Conservation (phyloP, 805 yeast genomes). For the Lipomyces lipofer region DNA sequence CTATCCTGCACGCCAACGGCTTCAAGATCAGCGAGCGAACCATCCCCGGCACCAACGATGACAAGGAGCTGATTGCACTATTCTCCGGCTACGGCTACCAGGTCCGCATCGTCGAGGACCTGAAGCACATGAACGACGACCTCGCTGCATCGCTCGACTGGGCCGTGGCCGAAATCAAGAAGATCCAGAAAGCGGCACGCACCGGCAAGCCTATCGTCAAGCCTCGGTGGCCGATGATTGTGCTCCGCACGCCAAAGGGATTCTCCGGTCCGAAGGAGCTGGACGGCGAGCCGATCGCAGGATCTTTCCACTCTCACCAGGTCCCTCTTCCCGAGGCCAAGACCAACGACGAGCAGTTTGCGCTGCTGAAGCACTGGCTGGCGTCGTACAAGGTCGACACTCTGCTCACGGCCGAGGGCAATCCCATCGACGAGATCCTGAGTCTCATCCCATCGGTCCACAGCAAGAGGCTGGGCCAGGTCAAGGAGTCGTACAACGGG, state of each 20-base stretch:
- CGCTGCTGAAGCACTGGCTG: constrained; percentile 28
- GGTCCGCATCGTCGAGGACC: constrained; percentile 28
- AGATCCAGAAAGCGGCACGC: constrained; percentile 30
- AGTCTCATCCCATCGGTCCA: constrained; percentile 20
- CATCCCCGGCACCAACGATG: constrained; percentile 30
- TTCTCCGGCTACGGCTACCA: constrained; percentile 32
- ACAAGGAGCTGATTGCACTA: constrained; percentile 29
- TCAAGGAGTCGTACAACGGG: constrained; percentile 28
- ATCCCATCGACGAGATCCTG: constrained; percentile 24
- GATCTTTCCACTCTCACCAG: constrained; percentile 33
- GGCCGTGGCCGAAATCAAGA: constrained; percentile 25
- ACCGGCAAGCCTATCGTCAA: constrained; percentile 25
- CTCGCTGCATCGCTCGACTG: constrained; percentile 31
- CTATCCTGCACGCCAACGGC: constrained; percentile 32
- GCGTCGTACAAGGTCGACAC: constrained; percentile 21
- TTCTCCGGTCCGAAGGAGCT: constrained; percentile 30
- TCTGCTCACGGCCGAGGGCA: constrained; percentile 25
- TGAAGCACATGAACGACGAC: constrained; percentile 17
- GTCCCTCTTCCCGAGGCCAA: constrained; percentile 31
- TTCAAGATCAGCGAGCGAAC: constrained; percentile 33
- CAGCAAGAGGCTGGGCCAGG: constrained; percentile 29
- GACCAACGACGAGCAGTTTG: constrained; percentile 26
- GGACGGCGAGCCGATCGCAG: constrained; percentile 29
- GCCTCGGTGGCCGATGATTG: constrained; percentile 33
- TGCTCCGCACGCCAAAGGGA: constrained; percentile 33